Percentiles rank a stretch among this genome's conserved stretches.
These are phyloP conservation scores for Sabuloglossum arenarium DNA, from an alignment of 495 filamentous ascomycete species.

Conservation along the genomic window DNA sequence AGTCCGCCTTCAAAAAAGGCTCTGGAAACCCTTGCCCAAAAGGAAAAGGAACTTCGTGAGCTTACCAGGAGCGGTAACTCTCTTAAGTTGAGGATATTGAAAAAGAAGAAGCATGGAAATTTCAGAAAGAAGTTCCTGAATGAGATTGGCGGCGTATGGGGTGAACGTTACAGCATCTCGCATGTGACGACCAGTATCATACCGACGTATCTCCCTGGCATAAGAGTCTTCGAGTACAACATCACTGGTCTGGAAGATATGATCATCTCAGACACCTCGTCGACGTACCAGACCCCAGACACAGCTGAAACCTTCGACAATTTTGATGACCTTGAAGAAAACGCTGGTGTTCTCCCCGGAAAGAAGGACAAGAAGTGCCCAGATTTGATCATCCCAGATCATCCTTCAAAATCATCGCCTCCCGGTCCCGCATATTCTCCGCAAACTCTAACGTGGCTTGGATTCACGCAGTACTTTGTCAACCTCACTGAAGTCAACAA, in stretches of 20 bases:
- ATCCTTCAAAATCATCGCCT: slow-evolving; percentile 47
- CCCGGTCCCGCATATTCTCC: slow-evolving; percentile 86
- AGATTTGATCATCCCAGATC: slow-evolving; percentile 40
- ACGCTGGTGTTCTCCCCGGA: slow-evolving; percentile 8
- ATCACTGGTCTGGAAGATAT: slow-evolving; percentile 49
- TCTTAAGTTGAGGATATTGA: neutral
- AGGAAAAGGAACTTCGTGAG: neutral
- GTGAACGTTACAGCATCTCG: slow-evolving; percentile 64
- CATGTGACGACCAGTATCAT: slow-evolving; percentile 71
- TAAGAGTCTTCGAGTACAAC: slow-evolving; percentile 85
- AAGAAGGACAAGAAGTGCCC: slow-evolving; percentile 36
- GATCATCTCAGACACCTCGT: neutral
- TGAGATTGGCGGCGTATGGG: slow-evolving; percentile 57
- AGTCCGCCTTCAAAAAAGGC: slow-evolving; percentile 27
- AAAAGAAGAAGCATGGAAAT: slow-evolving; percentile 13
- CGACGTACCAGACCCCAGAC: neutral
- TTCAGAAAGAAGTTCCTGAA: slow-evolving; percentile 26
- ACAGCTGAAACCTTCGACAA: neutral
- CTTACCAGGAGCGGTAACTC: neutral
- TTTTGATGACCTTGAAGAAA: slow-evolving; percentile 22
- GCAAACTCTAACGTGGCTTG: slow-evolving; percentile 52
- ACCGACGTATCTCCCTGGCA: slow-evolving; percentile 77
- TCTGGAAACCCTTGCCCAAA: slow-evolving; percentile 3
- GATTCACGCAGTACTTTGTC: slow-evolving; percentile 80
- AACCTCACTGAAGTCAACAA: slow-evolving; percentile 81